Conservation (phyloP, 805 yeast species). For the Wickerhamiella qilinensis region DNA sequence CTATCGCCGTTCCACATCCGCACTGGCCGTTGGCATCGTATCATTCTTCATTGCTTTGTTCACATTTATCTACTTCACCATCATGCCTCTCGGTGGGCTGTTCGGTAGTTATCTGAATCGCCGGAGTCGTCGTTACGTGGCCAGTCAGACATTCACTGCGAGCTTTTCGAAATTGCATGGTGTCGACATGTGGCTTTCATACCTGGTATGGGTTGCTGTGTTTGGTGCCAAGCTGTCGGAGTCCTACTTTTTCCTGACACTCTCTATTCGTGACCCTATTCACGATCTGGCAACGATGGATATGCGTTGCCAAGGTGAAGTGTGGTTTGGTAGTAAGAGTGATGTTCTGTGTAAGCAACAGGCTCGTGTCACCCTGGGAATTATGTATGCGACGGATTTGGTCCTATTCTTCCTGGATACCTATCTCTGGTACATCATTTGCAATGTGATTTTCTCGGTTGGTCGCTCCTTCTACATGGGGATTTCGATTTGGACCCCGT, state of each 20-base stretch:
- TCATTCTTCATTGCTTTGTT: conserved; percentile 78
- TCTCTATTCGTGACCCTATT: conserved; percentile 87
- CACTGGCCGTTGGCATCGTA: conserved; percentile 65
- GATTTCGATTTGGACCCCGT: conserved; percentile 96
- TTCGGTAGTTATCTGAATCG: conserved; percentile 86
- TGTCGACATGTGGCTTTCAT: conserved; percentile 92
- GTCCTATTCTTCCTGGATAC: conserved; percentile 96
- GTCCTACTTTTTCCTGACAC: conserved; percentile 81
- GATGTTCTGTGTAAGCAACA: conserved; percentile 64
- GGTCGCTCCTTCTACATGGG: conserved; percentile 98
- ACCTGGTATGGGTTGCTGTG: conserved; percentile 75
- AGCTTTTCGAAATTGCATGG: conserved; percentile 68
- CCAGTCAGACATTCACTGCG: conserved; percentile 93
- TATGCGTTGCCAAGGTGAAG: conserved; percentile 94
- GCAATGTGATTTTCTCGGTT: conserved; percentile 88
- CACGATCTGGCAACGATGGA: conserved; percentile 68
- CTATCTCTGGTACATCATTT: conserved; percentile 94
- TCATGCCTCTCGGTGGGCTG: conserved; percentile 94
- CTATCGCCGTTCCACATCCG: conserved; percentile 44
- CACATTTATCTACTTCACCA: conserved; percentile 69
- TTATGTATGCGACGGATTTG: conserved; percentile 87
- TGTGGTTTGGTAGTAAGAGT: conserved; percentile 81
- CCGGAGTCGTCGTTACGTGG: conserved; percentile 71
- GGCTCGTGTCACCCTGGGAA: conserved; percentile 74
- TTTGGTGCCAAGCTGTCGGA: conserved; percentile 80